Conservation (phyloP, 129 eudicot species). For the Dittrichia graveolens region DNA sequence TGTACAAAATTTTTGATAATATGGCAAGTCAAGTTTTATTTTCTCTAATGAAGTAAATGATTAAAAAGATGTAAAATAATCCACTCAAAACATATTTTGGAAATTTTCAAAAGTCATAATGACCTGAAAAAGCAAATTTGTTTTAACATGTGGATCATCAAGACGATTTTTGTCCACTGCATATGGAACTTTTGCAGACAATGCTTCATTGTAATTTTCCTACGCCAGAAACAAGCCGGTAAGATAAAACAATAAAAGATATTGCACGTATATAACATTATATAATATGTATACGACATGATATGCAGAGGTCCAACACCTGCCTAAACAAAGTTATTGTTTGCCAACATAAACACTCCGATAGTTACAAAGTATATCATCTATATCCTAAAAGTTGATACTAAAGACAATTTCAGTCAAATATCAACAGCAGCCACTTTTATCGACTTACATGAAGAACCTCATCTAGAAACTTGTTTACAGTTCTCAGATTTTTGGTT, state of each 20-base stretch:
- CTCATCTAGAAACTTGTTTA: background rate
- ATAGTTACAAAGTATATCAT: background rate
- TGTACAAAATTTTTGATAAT: slow-evolving; percentile 33
- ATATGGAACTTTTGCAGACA: slow-evolving; percentile 71
- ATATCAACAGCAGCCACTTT: no score
- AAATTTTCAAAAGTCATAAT: slow-evolving; percentile 15
- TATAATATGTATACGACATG: background rate
- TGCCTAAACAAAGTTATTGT: background rate
- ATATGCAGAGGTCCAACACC: background rate
- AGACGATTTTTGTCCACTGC: slow-evolving; percentile 76
- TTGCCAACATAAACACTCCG: slow-evolving; percentile 2
- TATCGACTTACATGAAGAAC: no score
- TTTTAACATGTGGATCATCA: slow-evolving; percentile 96
- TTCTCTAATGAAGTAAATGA: background rate
- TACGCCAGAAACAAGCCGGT: slow-evolving; percentile 29
- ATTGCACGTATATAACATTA: background rate
- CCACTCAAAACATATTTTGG: background rate
- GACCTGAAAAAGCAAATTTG: slow-evolving; percentile 98
- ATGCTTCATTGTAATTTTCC: slow-evolving; percentile 86
- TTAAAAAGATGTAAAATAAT: background rate
- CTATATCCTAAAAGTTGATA: no score
- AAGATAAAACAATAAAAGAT: slow-evolving; percentile 5
- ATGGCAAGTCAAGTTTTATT: slow-evolving; percentile 1
- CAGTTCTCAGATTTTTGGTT: background rate
- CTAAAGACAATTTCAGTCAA: no score